phyloP scores from a whole-genome alignment of 2,329 filamentous ascomycete genomes.

The Scolecobasidium constrictum region DNA sequence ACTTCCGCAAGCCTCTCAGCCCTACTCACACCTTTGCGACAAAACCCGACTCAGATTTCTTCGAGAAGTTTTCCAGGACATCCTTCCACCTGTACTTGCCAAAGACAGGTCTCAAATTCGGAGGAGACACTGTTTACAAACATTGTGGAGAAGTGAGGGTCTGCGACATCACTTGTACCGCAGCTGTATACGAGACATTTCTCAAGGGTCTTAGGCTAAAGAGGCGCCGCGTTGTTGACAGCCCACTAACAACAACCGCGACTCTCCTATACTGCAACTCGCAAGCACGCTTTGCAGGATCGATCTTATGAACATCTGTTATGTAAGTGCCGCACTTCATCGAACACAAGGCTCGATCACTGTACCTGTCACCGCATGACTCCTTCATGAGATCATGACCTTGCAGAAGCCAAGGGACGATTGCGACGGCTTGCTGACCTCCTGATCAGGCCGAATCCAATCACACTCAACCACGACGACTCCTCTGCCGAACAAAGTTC shows the following conservation, averaged over 20 bases:
- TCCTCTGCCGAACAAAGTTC: conserved; percentile 5
- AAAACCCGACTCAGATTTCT: neutral
- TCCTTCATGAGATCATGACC: neutral
- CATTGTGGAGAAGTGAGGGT: neutral
- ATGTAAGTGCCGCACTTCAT: neutral
- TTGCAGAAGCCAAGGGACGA: neutral
- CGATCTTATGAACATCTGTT: neutral
- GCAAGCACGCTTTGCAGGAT: conserved; percentile 1
- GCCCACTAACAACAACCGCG: neutral
- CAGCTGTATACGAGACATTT: too few species aligned
- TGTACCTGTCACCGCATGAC: neutral
- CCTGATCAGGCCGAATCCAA: conserved; percentile 1
- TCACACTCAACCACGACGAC: conserved; percentile 6
- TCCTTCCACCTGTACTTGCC: neutral
- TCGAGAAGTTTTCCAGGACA: neutral
- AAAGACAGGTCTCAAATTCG: neutral
- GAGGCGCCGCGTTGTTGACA: neutral
- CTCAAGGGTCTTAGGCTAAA: neutral
- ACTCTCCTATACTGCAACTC: neutral
- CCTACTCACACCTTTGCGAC: neutral
- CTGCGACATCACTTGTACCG: neutral
- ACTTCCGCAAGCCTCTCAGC: neutral
- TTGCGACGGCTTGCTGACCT: neutral
- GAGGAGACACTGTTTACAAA: conserved; percentile 1
- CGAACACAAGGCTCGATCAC: neutral